phyloP scores from a whole-genome alignment of 306 rosid genomes.

The Sophora flavescens region DNA sequence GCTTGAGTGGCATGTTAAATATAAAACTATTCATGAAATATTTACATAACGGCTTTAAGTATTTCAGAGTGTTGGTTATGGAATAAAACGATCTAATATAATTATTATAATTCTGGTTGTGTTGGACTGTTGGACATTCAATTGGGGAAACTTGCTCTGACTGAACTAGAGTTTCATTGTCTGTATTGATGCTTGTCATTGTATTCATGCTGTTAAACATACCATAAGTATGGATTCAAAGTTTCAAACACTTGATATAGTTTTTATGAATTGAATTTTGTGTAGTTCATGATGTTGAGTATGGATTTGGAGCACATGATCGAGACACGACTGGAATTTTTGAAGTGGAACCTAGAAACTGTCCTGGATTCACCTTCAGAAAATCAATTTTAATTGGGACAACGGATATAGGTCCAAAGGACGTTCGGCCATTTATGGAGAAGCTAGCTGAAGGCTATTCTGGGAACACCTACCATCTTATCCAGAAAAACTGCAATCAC shows the following conservation, averaged over 20 bases:
- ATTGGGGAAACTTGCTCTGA: not conserved
- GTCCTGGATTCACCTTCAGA: slow-evolving; percentile 94
- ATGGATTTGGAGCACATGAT: slow-evolving; percentile 96
- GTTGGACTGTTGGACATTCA: too few species aligned
- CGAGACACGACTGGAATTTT: slow-evolving; percentile 79
- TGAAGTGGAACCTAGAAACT: slow-evolving; percentile 83
- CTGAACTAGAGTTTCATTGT: slow-evolving; percentile 4
- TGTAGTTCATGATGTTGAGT: slow-evolving; percentile 86
- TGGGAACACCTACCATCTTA: slow-evolving; percentile 86
- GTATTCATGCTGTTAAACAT: too few species aligned
- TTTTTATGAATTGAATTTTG: slow-evolving; percentile 15
- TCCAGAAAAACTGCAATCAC: slow-evolving; percentile 93
- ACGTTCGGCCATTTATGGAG: slow-evolving; percentile 77
- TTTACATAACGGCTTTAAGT: not conserved
- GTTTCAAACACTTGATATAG: not conserved
- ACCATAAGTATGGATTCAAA: not conserved
- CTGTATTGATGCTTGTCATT: not conserved
- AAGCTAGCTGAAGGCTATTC: slow-evolving; percentile 72
- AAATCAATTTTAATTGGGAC: slow-evolving; percentile 80
- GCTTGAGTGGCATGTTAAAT: not conserved
- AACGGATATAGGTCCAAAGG: slow-evolving; percentile 71
- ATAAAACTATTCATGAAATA: not conserved
- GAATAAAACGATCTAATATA: not conserved
- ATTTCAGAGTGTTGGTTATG: not conserved
- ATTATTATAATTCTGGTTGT: not conserved